Evolutionary conservation across 2,329 filamentous ascomycete genomes (phyloP), one percentile per base, ranked within the genome.

Genomic region (Camillea tinctor): DNA sequence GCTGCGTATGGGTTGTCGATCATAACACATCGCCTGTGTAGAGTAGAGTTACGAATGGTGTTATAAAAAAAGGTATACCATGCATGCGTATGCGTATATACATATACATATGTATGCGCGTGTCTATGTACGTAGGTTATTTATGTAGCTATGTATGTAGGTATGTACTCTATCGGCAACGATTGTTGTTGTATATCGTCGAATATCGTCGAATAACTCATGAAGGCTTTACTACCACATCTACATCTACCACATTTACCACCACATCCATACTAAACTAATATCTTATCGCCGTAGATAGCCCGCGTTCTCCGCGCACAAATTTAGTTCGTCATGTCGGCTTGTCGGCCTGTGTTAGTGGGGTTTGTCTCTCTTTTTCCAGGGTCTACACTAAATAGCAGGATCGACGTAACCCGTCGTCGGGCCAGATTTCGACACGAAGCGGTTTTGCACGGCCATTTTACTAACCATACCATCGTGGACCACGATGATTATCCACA

Each of bases 341-440:
- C 53, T 58, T 44, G 57, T 61, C 59, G 59, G 60, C 51, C 59
- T 55, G 50, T 48, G 26, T 8, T 52, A 51, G 64, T 66, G 64
- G 64, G 58, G 62, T 58, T 15, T 19, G 62, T 58, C 21, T 19
- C 9, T 19, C 2, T 30, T 4, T 30, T 30, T 11, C 36, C 13
- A 44, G 36, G 17, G 5, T 23, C n/a, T 23, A 21, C 52, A 55
- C 60, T 55, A 61, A 59, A 44, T 52, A 49, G 52, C 54, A 57
- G n/a, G 60, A 66, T 64, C 64, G 58, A 57, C 61, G 61, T 60
- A 53, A 40, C 56, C n/a, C 49, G 50, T 61, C 57, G 62, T 60
- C 54, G 52, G 63, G 58, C 56, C 54, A 56, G 62, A 64, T 63
- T 54, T 61, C 36, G 21, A 64, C 56, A 66, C 44, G 56, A 60